Conservation (phyloP, 306 rosid species). For the Coriaria nepalensis region DNA sequence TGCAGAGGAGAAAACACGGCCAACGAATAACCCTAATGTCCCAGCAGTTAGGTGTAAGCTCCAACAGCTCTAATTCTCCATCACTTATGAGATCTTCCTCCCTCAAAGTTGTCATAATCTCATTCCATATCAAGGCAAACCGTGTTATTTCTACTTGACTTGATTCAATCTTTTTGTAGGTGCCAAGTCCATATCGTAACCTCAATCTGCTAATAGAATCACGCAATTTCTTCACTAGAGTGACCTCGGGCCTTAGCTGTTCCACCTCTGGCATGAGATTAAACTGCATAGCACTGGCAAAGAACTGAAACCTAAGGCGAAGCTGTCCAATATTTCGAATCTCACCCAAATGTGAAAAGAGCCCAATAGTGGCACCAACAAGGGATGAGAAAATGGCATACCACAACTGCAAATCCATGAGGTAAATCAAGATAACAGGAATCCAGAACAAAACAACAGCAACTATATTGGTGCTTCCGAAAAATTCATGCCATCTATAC, state of each 20-base stretch:
- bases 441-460: conserved; percentile 63
- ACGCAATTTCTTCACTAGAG: conserved; percentile 55
- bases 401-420: conserved; percentile 97
- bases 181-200: conserved; percentile 78
- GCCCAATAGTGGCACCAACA: conserved; percentile 49
- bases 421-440: conserved; percentile 68
- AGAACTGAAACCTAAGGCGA: conserved; percentile 87
- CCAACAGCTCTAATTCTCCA: conserved; percentile 62
- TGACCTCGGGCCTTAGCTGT: conserved; percentile 19
- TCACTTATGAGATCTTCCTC: conserved; percentile 91
- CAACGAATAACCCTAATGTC: conserved; percentile 77
- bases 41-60: conserved; percentile 78
- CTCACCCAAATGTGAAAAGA: conserved; percentile 90
- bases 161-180: conserved; percentile 64
- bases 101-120: conserved; percentile 71
- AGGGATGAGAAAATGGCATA: conserved; percentile 63
- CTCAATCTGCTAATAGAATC: conserved; percentile 65
- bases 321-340: conserved; percentile 66
- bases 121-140: conserved; percentile 97
- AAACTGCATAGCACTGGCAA: conserved; percentile 81
- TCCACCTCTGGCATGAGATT: conserved; percentile 71
- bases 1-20: conserved; percentile 72
- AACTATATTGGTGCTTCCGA: conserved; percentile 42
- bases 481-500: conserved; percentile 72
- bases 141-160: conserved; percentile 66